Percentiles rank a stretch among this genome's conserved stretches.
These are phyloP conservation scores for Fusarium anthophilum DNA, from an alignment of 2,329 filamentous ascomycete species.

Conservation along the genomic window DNA sequence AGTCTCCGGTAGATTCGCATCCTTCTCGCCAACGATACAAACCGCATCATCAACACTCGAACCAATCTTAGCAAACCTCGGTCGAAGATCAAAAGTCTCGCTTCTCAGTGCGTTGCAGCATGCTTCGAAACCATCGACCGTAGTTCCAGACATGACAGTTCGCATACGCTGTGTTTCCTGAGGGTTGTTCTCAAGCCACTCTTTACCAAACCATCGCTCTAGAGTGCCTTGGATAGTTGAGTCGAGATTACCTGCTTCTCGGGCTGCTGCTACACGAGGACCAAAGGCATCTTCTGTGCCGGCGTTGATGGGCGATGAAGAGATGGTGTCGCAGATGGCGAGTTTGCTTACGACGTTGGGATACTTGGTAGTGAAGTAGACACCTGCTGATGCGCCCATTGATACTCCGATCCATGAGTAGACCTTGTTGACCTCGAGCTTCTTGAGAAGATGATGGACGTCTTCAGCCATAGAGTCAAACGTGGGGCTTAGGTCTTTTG, in stretches of 20 bases:
- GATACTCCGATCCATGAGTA: slow-evolving; percentile 57
- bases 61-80: slow-evolving; percentile 47
- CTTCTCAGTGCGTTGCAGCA: slow-evolving; percentile 52
- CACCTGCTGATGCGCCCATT: slow-evolving; percentile 54
- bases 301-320: slow-evolving; percentile 49
- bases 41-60: slow-evolving; percentile 48
- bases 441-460: slow-evolving; percentile 47
- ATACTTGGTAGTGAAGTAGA: slow-evolving; percentile 52
- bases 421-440: slow-evolving; percentile 45
- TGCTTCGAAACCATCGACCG: slow-evolving; percentile 53
- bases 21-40: slow-evolving; percentile 53
- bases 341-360: slow-evolving; percentile 51
- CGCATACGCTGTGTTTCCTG: slow-evolving; percentile 50
- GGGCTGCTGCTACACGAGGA: slow-evolving; percentile 47
- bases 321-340: slow-evolving; percentile 53
- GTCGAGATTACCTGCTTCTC: slow-evolving; percentile 46
- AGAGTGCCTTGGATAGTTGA: slow-evolving; percentile 46
- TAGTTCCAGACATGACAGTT: slow-evolving; percentile 49
- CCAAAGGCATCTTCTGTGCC: slow-evolving; percentile 50
- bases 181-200: slow-evolving; percentile 49
- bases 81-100: slow-evolving; percentile 51
- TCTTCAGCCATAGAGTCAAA: slow-evolving; percentile 53
- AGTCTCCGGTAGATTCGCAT: slow-evolving; percentile 51
- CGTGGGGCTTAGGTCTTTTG: slow-evolving; percentile 48
- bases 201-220: slow-evolving; percentile 54